A percentile compares a stretch with the other conserved stretches of the same genome.
These are phyloP conservation scores for Craspedostauros australis DNA, from an alignment of 108 stramenopile species.

Conservation along the genomic window DNA sequence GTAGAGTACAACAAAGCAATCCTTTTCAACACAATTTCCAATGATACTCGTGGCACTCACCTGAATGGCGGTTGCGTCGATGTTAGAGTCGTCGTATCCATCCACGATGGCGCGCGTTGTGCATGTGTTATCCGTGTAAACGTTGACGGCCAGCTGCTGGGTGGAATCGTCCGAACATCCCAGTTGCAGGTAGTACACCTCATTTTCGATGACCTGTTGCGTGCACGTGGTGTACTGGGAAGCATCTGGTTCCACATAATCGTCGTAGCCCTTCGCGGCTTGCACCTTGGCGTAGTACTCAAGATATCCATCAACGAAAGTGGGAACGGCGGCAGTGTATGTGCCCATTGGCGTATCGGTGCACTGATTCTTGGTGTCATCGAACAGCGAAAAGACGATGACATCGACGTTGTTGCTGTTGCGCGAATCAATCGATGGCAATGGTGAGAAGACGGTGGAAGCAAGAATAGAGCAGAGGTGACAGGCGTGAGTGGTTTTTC, in stretches of 20 bases:
- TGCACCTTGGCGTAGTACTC: constrained; percentile 47
- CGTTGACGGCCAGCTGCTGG: constrained; percentile 55
- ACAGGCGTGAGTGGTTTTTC: neutral
- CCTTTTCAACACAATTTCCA: too few species aligned
- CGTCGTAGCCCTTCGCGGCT: constrained; percentile 49
- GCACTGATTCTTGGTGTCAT: constrained; percentile 67
- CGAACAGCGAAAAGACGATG: constrained; percentile 67
- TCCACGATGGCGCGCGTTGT: constrained; percentile 21
- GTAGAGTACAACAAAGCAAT: too few species aligned
- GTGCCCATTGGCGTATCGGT: constrained; percentile 64
- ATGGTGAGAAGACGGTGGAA: constrained; percentile 10
- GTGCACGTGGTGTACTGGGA: constrained; percentile 56
- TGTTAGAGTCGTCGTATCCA: constrained; percentile 63
- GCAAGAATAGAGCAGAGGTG: neutral
- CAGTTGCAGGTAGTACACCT: constrained; percentile 41
- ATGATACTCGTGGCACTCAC: too few species aligned
- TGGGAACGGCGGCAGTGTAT: constrained; percentile 56
- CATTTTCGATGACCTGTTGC: constrained; percentile 24
- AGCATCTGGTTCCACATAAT: constrained; percentile 55
- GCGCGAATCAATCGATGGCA: neutral
- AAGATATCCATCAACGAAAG: constrained; percentile 65
- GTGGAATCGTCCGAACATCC: constrained; percentile 47
- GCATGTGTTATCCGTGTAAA: constrained; percentile 71
- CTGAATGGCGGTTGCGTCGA: constrained; percentile 51
- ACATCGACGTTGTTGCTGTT: constrained; percentile 57